Conservation (phyloP, 257 asterid genomes). For the Fraxinus anomala region DNA sequence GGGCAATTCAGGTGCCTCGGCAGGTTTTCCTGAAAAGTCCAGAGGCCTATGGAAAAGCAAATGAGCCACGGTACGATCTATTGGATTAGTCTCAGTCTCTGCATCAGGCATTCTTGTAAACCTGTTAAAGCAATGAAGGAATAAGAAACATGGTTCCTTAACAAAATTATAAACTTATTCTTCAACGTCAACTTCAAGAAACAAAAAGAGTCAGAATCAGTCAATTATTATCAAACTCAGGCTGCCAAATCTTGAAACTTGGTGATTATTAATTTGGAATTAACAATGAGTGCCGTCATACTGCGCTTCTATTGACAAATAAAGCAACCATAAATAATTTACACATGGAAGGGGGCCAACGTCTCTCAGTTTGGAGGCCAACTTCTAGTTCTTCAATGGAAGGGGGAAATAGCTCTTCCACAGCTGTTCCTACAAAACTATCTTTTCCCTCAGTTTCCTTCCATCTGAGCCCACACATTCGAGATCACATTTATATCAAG, state of each 20-base stretch:
- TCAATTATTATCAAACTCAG: not conserved
- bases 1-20: conserved; percentile 54
- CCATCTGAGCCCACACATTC: not conserved
- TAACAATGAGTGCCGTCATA: not conserved
- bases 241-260: not conserved
- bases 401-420: not conserved
- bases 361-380: not conserved
- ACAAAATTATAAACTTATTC: not conserved
- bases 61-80: conserved; percentile 85
- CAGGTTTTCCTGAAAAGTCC: conserved; percentile 50
- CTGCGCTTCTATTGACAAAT: not conserved
- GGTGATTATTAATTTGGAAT: not conserved
- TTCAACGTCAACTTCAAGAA: not conserved
- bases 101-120: conserved; percentile 50
- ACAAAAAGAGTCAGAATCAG: not conserved
- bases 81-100: conserved; percentile 81
- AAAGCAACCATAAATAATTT: not conserved
- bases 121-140: conserved; percentile 43
- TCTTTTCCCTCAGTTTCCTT: not conserved
- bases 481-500: not conserved
- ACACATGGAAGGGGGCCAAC: not conserved
- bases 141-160: conserved; percentile 9
- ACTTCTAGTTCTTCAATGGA: not conserved
- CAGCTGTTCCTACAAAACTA: not conserved
- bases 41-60: conserved; percentile 74